Base-by-base conservation (phyloP, 352 stramenopile genomes). In the Globisporangium cylindrosporum region DNA sequence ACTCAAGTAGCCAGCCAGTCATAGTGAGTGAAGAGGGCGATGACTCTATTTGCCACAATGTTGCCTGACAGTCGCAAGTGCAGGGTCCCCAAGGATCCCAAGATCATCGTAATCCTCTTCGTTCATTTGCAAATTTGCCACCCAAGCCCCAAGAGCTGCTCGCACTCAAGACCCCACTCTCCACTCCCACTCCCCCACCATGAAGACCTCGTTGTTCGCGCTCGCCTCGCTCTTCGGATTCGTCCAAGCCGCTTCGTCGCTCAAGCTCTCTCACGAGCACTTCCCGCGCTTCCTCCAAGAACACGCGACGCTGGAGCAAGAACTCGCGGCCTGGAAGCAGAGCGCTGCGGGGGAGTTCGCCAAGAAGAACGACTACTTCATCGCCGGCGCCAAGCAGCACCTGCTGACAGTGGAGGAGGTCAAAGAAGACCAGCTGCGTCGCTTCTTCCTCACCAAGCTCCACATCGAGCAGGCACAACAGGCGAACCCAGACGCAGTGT, bases 401-500 rank as follows among this genome's bases (percentile, higher is more conserved):
- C 54, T 59, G 22, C 48, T 61, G 55, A 70, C 53, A 6, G 69
- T 25, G 46, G 68, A 76, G 0, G 54, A 67, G 1, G 41, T 41
- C 18, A 20, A 68, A 9, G 66, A 86, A 29, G 80, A 90, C 53
- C 75, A 89, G 41, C 72, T 91, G 9, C 76, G 68, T 7, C 84
- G 84, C 10, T 73, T 91, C 25, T 90, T 86, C 59, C 54, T 91
- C 64, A 78, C 82, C 22, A 91, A 93, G 66, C 61, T 90, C 71
- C 48, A 72, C 56, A 86, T 93, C 61, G 69, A 80, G 61, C 63
- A 84, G n/a, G 74, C 67, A 20, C 73, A 89, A 69, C 58, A 62
- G 5, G 58, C 57, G 10, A 93, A 93, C 66, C 82, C 86, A 0
- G 76, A 88, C 29, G 86, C 86, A 0, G 25, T 73, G 34, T 92